phyloP scores from a whole-genome alignment of 345 rosid genomes.

The Murraya koenigii region DNA sequence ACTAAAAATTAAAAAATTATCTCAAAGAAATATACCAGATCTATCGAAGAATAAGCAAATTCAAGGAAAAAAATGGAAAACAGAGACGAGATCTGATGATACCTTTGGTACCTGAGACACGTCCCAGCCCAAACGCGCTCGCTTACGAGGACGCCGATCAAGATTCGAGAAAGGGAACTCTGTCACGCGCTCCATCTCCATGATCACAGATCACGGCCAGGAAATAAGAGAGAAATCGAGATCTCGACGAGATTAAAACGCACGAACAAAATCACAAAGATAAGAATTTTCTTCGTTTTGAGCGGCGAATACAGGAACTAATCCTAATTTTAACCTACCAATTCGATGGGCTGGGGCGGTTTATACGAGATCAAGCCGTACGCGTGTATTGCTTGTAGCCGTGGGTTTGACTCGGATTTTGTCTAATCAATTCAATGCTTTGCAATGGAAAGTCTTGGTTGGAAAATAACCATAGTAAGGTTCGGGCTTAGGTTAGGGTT shows the following conservation, averaged over 20 bases:
- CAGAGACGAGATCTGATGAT: conserved; percentile 1
- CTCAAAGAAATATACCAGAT: conserved; percentile 2
- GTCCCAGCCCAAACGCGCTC: conserved; percentile 93
- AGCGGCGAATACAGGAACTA: background rate
- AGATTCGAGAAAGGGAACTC: conserved; percentile 67
- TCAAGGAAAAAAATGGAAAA: no score
- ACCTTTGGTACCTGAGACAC: conserved; percentile 70
- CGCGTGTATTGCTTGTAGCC: conserved; percentile 42
- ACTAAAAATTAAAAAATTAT: background rate
- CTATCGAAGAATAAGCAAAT: background rate
- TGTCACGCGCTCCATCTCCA: conserved; percentile 89
- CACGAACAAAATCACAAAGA: background rate
- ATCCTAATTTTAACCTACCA: conserved; percentile 37
- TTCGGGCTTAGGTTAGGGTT: conserved; percentile 16
- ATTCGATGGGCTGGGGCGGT: conserved; percentile 17
- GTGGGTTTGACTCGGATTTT: conserved; percentile 8
- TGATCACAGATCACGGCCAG: conserved; percentile 19
- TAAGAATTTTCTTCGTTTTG: background rate
- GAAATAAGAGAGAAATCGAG: background rate
- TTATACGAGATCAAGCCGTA: conserved; percentile 31
- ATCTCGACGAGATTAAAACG: background rate
- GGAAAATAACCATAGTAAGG: conserved; percentile 30
- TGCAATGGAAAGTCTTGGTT: background rate
- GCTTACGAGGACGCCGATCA: conserved; percentile 85
- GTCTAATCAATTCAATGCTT: background rate